Evolutionary conservation across 371 early-diverging fungal species (phyloP).

Genomic region (Mycotypha africana): DNA sequence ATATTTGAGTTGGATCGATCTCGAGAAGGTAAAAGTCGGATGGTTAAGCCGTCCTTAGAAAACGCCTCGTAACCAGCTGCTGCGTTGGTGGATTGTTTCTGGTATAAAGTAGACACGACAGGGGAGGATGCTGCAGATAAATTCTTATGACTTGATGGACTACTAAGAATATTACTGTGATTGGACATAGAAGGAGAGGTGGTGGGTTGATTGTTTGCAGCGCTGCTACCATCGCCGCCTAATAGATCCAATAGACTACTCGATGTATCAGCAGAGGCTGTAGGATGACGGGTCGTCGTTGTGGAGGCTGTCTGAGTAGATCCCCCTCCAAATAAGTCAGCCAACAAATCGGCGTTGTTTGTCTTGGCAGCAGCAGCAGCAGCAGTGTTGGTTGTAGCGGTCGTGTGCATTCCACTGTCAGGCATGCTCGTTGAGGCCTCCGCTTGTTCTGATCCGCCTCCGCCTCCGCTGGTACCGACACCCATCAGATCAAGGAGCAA

Average conservation of each 20-base stretch:
- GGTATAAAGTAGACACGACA: not conserved
- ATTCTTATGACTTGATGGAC: not conserved
- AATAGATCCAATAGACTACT: slow-evolving; percentile 34
- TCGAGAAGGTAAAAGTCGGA: slow-evolving; percentile 64
- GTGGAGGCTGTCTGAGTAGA: slow-evolving; percentile 25
- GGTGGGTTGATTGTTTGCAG: slow-evolving; percentile 3
- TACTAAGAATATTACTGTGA: slow-evolving; percentile 13
- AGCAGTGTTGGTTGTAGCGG: too few relatives aligned
- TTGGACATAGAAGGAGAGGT: slow-evolving; percentile 3
- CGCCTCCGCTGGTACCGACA: slow-evolving; percentile 52
- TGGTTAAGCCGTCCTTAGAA: slow-evolving; percentile 67
- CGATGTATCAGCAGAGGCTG: slow-evolving; percentile 3
- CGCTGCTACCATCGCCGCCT: slow-evolving; percentile 10
- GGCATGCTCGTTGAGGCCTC: slow-evolving; percentile 27
- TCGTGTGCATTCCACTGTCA: slow-evolving; percentile 18
- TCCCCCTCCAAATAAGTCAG: slow-evolving; percentile 71
- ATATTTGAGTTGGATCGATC: slow-evolving; percentile 53
- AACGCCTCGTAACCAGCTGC: slow-evolving; percentile 58
- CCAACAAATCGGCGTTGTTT: slow-evolving; percentile 65
- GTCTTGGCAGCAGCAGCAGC: slow-evolving; percentile 28
- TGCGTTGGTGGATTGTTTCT: not conserved
- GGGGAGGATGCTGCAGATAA: not conserved
- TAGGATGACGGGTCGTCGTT: not conserved
- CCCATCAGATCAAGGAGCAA: slow-evolving; percentile 80
- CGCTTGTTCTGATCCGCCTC: slow-evolving; percentile 23